Conservation (phyloP, 352 stramenopile genomes). For the Aphanomyces cochlioides region DNA sequence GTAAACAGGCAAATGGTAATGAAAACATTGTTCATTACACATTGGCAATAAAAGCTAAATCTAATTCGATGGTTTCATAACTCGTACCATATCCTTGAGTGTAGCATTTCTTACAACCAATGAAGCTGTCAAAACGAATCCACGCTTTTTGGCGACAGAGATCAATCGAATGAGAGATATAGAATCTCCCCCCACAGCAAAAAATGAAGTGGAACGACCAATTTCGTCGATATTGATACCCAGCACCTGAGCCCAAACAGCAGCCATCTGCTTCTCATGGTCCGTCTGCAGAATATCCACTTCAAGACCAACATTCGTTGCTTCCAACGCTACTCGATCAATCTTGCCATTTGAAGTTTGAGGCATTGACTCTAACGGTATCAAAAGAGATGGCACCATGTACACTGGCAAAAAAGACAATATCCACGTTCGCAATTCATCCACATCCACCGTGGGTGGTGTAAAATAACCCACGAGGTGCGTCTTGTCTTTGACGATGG, state of each 20-base stretch:
- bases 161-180: too few species aligned
- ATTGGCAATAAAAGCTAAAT: too few species aligned
- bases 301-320: too few species aligned
- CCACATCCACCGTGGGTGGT: constrained; percentile 86
- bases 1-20: too few species aligned
- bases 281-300: constrained; percentile 48
- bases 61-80: too few species aligned
- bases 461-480: too few species aligned
- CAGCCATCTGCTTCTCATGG: constrained; percentile 55
- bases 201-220: constrained; percentile 65
- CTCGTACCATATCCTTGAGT: too few species aligned
- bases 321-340: constrained; percentile 84
- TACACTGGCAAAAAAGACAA: constrained; percentile 78
- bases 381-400: constrained; percentile 74
- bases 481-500: too few species aligned
- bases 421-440: constrained; percentile 88
- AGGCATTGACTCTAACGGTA: constrained; percentile 76
- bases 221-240: constrained; percentile 54
- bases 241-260: constrained; percentile 64
- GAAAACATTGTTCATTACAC: too few species aligned
- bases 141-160: too few species aligned
- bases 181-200: constrained; percentile 79
- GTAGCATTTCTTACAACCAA: too few species aligned
- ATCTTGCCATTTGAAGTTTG: constrained; percentile 88
- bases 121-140: too few species aligned